These are phyloP conservation scores for Myriosclerotinia curreyana DNA, from an alignment of 2,329 filamentous ascomycete species.

Conservation along the genomic window DNA sequence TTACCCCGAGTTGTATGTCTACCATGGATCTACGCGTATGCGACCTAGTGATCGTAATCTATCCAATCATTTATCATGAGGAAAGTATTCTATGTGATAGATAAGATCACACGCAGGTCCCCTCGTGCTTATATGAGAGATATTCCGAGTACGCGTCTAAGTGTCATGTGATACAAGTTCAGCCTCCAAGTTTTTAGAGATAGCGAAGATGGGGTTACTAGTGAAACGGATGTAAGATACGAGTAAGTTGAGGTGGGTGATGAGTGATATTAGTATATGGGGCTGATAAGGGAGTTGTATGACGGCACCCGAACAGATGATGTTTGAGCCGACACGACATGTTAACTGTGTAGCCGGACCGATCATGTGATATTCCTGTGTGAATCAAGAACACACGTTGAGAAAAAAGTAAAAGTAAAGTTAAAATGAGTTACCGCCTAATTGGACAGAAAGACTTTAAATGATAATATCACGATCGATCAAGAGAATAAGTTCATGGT, in stretches of 20 bases:
- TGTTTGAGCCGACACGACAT: neutral
- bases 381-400: no score
- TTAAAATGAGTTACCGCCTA: neutral
- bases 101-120: conserved; percentile 1
- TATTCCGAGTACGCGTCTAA: no score
- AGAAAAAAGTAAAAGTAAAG: neutral
- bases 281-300: neutral
- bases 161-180: neutral
- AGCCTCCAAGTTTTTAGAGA: neutral
- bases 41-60: neutral
- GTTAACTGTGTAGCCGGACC: neutral
- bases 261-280: neutral
- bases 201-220: neutral
- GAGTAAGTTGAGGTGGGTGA: neutral
- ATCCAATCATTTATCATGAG: neutral
- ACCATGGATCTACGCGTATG: neutral
- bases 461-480: neutral
- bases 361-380: neutral
- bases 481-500: neutral
- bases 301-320: neutral
- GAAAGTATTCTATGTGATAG: neutral
- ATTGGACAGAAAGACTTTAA: neutral
- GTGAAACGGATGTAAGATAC: neutral
- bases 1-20: conserved; percentile 3
- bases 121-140: neutral